These are phyloP conservation scores for Trametes cubensis DNA, from an alignment of 768 basidiomycete genomes.

Conservation along the genomic window DNA sequence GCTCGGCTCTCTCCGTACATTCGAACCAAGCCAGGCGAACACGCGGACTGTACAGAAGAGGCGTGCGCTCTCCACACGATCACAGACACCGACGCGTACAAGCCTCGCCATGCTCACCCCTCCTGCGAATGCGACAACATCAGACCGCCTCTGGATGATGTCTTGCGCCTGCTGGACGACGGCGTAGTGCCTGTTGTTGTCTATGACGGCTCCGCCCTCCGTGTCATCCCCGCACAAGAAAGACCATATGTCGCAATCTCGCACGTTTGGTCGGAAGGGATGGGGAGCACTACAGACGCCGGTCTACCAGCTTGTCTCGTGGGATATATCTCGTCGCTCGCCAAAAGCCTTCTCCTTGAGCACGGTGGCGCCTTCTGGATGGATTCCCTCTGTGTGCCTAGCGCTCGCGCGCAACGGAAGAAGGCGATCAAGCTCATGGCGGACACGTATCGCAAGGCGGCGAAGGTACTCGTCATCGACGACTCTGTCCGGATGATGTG, in stretches of 20 bases:
- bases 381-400: slow-evolving; percentile 20
- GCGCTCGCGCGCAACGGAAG: slow-evolving; percentile 4
- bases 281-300: slow-evolving; percentile 19
- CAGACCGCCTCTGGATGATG: not conserved
- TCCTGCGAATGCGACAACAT: not conserved
- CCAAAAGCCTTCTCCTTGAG: not conserved
- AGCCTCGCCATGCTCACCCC: not conserved
- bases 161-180: not conserved
- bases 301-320: slow-evolving; percentile 19
- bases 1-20: not conserved
- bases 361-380: slow-evolving; percentile 17
- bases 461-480: slow-evolving; percentile 18
- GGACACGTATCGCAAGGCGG: slow-evolving; percentile 17
- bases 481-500: slow-evolving; percentile 12
- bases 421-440: slow-evolving; percentile 22
- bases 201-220: not conserved
- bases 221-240: not conserved
- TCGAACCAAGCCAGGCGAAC: not conserved
- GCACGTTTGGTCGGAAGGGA: slow-evolving; percentile 4
- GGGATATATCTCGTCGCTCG: not conserved
- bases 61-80: not conserved
- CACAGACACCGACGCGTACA: not conserved
- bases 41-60: not conserved
- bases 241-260: not conserved
- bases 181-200: not conserved